A percentile compares a stretch with the other conserved stretches of the same genome.
phyloP scores from a whole-genome alignment of 164 flowering plant genomes.

The Protea cynaroides region DNA sequence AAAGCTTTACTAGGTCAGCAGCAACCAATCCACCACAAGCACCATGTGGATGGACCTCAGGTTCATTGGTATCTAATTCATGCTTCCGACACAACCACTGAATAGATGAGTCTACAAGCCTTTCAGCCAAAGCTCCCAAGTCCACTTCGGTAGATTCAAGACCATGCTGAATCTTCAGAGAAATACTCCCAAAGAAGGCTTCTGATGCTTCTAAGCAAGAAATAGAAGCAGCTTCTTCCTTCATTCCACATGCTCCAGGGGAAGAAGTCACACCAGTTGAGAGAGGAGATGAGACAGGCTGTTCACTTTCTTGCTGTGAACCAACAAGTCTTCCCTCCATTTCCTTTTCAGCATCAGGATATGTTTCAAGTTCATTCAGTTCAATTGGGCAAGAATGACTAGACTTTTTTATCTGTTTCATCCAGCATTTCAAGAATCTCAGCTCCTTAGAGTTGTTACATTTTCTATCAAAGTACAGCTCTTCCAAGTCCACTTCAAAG shows the following conservation, averaged over 20 bases:
- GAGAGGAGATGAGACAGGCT: slow-evolving; percentile 28
- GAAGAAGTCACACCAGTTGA: slow-evolving; percentile 32
- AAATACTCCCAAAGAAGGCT: slow-evolving; percentile 41
- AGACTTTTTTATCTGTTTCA: slow-evolving; percentile 54
- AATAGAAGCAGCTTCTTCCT: slow-evolving; percentile 29
- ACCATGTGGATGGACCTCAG: slow-evolving; percentile 20
- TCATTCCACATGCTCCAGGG: slow-evolving; percentile 25
- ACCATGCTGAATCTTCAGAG: slow-evolving; percentile 56
- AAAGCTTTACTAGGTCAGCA: slow-evolving; percentile 37
- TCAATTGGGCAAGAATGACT: not conserved
- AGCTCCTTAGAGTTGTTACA: slow-evolving; percentile 53
- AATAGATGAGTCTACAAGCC: slow-evolving; percentile 56
- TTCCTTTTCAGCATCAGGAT: slow-evolving; percentile 19
- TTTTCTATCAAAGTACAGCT: slow-evolving; percentile 38
- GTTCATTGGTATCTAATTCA: slow-evolving; percentile 23
- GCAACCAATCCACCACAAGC: slow-evolving; percentile 19
- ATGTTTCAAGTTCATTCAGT: slow-evolving; percentile 14
- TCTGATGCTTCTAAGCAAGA: slow-evolving; percentile 39
- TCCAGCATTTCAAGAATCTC: slow-evolving; percentile 87
- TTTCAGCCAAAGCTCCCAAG: slow-evolving; percentile 65
- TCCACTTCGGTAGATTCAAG: slow-evolving; percentile 58
- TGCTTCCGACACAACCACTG: slow-evolving; percentile 38
- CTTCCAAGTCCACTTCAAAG: slow-evolving; percentile 43
- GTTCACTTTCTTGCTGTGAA: slow-evolving; percentile 35
- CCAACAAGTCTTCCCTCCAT: slow-evolving; percentile 17